These are phyloP conservation scores for Colletotrichum siamense DNA, from an alignment of 2,329 filamentous ascomycete species.

Conservation along the genomic window DNA sequence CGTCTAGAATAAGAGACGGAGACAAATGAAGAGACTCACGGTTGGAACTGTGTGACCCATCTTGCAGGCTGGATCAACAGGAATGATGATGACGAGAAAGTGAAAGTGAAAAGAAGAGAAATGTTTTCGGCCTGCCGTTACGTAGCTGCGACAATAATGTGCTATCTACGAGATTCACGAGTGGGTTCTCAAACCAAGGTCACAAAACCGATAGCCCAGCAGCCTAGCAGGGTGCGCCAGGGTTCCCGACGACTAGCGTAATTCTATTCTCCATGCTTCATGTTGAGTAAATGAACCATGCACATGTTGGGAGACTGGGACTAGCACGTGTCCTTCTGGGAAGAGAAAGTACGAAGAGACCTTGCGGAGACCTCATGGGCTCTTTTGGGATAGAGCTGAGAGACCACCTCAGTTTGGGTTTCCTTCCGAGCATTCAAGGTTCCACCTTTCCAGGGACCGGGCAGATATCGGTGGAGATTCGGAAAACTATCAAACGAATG, in stretches of 20 bases:
- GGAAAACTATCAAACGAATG: background rate
- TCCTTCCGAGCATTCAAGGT: accelerated
- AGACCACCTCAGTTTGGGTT: background rate
- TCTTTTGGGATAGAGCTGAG: background rate
- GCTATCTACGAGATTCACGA: background rate
- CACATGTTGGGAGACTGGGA: background rate
- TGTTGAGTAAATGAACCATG: background rate
- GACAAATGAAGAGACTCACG: background rate
- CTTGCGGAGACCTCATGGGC: background rate
- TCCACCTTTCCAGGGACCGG: background rate
- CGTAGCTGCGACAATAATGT: background rate
- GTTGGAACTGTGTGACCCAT: background rate
- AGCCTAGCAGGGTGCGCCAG: background rate
- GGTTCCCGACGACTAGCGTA: background rate
- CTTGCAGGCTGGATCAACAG: background rate
- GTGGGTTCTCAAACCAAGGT: background rate
- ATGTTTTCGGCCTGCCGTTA: background rate
- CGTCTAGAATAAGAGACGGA: background rate
- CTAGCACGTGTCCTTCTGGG: background rate
- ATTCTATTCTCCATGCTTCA: background rate
- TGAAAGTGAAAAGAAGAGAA: background rate
- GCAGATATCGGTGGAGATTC: background rate
- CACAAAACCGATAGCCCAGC: background rate
- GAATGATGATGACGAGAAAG: background rate
- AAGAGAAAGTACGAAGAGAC: background rate